Evolutionary conservation across 768 basidiomycete species (phyloP).

Genomic region (Arthromyces matolae): DNA sequence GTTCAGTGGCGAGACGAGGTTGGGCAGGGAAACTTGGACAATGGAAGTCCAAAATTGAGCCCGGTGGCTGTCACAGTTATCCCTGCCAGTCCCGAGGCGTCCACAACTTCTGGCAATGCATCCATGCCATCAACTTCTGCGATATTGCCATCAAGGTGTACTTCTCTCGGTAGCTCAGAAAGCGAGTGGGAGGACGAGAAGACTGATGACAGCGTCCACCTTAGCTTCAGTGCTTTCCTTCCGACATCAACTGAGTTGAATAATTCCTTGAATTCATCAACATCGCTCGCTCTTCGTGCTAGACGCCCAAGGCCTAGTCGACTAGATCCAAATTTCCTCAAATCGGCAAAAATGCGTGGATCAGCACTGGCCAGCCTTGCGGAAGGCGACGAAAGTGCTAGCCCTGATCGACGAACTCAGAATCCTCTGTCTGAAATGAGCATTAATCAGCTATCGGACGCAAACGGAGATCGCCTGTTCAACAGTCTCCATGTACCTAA

Average conservation of each 20-base stretch:
- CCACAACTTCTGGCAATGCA: conserved; percentile 18
- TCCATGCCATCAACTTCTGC: conserved; percentile 23
- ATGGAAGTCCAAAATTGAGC: conserved; percentile 40
- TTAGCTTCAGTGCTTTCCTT: conserved; percentile 47
- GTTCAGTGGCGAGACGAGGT: conserved; percentile 88
- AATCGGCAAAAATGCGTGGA: conserved; percentile 38
- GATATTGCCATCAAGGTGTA: conserved; percentile 37
- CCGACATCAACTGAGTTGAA: conserved; percentile 29
- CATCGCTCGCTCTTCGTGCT: conserved; percentile 21
- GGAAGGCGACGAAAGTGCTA: conserved; percentile 63
- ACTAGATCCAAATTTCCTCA: conserved; percentile 68
- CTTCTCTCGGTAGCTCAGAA: conserved; percentile 63
- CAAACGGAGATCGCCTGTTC: conserved; percentile 22
- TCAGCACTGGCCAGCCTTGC: conserved; percentile 59
- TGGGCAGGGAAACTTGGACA: conserved; percentile 78
- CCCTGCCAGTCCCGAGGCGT: conserved; percentile 43
- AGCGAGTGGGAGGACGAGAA: conserved; percentile 91
- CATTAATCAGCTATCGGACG: conserved; percentile 45
- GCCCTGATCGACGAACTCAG: conserved; percentile 30
- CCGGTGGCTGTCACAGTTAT: conserved; percentile 37
- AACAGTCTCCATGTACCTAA: conserved; percentile 36
- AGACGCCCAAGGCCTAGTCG: conserved; percentile 62
- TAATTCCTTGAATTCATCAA: conserved; percentile 21
- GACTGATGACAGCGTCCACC: conserved; percentile 70
- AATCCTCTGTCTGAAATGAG: conserved; percentile 64